phyloP scores from a whole-genome alignment of 768 basidiomycete species.

The Floccularia luteovirens region DNA sequence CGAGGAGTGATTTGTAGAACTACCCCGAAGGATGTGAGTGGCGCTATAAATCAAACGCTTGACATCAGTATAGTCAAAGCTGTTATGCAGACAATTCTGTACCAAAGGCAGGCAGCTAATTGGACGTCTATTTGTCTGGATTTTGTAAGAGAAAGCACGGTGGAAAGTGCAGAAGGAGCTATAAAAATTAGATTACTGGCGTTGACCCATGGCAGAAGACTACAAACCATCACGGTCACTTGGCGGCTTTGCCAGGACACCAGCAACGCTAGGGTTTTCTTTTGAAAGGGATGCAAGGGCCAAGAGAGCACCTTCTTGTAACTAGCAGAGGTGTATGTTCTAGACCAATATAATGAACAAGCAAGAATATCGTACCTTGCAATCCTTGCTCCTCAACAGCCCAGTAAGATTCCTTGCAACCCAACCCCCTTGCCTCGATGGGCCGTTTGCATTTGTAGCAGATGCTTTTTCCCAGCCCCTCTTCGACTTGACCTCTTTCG shows the following conservation, averaged over 20 bases:
- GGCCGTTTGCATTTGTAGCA: conserved; percentile 24
- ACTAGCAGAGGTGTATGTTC: conserved; percentile 21
- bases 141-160: conserved; percentile 46
- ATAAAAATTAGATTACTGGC: not conserved
- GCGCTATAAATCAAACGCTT: conserved; percentile 41
- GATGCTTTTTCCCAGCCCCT: conserved; percentile 72
- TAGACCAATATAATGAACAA: not conserved
- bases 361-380: conserved; percentile 46
- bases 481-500: conserved; percentile 45
- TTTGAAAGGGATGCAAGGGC: conserved; percentile 62
- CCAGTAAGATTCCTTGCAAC: conserved; percentile 41
- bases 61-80: not conserved
- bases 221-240: conserved; percentile 23
- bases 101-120: conserved; percentile 69
- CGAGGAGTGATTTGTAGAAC: conserved; percentile 16
- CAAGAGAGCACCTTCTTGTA: conserved; percentile 57
- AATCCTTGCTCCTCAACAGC: conserved; percentile 42
- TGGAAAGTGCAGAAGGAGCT: conserved; percentile 32
- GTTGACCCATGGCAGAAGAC: not conserved
- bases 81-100: conserved; percentile 6
- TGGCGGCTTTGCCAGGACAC: conserved; percentile 33
- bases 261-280: conserved; percentile 51
- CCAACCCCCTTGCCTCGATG: conserved; percentile 48
- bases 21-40: conserved; percentile 55
- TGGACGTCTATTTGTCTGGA: conserved; percentile 56